Conservation (phyloP, 441 rosid species). For the Manihot esculenta region DNA sequence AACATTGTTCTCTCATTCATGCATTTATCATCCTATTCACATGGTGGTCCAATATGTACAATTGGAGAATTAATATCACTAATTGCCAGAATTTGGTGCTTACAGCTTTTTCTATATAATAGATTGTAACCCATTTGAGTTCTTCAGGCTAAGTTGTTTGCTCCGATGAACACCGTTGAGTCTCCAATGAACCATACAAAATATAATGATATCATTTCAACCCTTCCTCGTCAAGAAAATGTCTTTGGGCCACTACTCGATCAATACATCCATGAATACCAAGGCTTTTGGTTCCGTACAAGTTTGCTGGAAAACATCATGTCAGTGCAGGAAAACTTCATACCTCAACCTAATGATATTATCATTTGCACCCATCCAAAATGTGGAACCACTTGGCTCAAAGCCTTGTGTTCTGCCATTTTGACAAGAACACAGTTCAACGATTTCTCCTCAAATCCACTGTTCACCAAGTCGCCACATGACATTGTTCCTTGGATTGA, state of each 20-base stretch:
- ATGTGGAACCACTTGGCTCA: constrained; percentile 5
- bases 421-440: background rate
- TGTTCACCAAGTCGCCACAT: background rate
- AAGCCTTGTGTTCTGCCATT: constrained; percentile 34
- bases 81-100: too few species aligned
- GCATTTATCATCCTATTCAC: too few species aligned
- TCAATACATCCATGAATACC: too few species aligned
- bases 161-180: too few species aligned
- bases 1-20: too few species aligned
- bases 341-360: constrained; percentile 31
- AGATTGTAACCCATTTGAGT: too few species aligned
- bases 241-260: background rate
- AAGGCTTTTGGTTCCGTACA: background rate
- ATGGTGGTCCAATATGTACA: too few species aligned
- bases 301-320: background rate
- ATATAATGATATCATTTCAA: background rate
- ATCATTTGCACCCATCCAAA: constrained; percentile 31
- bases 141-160: too few species aligned
- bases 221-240: background rate
- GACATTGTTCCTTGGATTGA: background rate
- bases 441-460: background rate
- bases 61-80: too few species aligned
- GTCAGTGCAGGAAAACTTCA: constrained; percentile 12
- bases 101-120: too few species aligned
- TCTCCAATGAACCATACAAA: background rate